Percentiles rank a stretch among this genome's conserved stretches.
These are phyloP conservation scores for Selenicereus undatus DNA, from an alignment of 148 eudicot genomes.

Conservation along the genomic window DNA sequence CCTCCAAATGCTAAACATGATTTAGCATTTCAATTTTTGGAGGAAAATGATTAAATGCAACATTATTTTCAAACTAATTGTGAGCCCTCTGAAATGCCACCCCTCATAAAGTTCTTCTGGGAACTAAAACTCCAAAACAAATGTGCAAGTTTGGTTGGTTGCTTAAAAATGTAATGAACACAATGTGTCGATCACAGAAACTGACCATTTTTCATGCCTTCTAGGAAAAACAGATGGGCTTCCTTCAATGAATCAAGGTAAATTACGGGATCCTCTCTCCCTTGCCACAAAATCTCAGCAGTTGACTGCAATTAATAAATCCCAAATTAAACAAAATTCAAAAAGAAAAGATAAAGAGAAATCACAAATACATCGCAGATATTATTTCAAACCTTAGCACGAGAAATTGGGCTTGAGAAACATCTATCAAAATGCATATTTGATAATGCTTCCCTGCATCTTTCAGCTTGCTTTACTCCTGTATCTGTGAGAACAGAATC, in stretches of 20 bases:
- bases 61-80: background rate
- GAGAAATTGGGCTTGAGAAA: conserved; percentile 74
- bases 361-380: conserved; percentile 1
- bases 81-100: background rate
- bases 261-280: conserved; percentile 49
- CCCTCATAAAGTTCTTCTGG: background rate
- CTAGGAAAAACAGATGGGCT: conserved; percentile 59
- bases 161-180: background rate
- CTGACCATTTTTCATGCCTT: conserved; percentile 81
- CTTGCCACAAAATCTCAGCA: conserved; percentile 74
- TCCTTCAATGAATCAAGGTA: conserved; percentile 69
- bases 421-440: conserved; percentile 57
- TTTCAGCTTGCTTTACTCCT: conserved; percentile 58
- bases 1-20: conserved; percentile 61
- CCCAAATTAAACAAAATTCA: background rate
- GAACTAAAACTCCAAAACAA: background rate
- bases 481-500: conserved; percentile 56
- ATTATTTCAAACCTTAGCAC: conserved; percentile 58
- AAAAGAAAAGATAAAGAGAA: background rate
- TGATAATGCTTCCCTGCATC: conserved; percentile 55
- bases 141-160: background rate
- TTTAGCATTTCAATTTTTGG: conserved; percentile 25
- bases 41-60: background rate
- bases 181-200: conserved; percentile 11
- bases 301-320: conserved; percentile 40